Evolutionary conservation across 1,284 basidiomycete species (phyloP), one percentile per base, ranked within the genome.

Genomic region (Golubevia pallescens): DNA sequence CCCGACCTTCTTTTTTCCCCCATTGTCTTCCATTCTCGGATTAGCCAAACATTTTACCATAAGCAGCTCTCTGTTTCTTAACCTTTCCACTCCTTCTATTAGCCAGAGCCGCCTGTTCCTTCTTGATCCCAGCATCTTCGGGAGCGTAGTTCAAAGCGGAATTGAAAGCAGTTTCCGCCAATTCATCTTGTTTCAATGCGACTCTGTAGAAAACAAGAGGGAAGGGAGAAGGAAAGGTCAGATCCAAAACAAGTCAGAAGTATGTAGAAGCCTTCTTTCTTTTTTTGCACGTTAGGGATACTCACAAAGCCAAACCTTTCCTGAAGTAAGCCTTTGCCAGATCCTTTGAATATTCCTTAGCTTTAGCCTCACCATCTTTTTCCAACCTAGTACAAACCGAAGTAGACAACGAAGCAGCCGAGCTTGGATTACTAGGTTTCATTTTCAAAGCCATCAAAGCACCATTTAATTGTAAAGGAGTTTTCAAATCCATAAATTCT

Each of bases 21-120:
- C n/a, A n/a, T n/a, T n/a, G 8, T 7, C 8, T 48, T 48, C 42
- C 7, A 8, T 7, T 48, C 7, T 7, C n/a, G 21, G n/a, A 23
- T 69, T 48, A 80, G n/a, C 71, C 68, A 62, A 86, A 86, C 81
- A 85, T 82, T 61, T 86, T 86, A 51, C 68, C 62, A 65, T 82
- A 86, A 4, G 84, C 84, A 3, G 74, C 78, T 38, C 81, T 65
- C 70, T 83, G 72, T 55, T 73, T 76, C 57, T 74, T 70, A n/a
- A 71, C 42, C 56, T 71, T 71, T 24, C 67, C 70, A 63, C 75
- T 70, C 56, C 64, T 71, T 52, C 74, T 63, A 65, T 67, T 66
- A 6, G 55, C 59, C 38, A 83, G n/a, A 13, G 68, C 70, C 4
- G 55, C 58, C 53, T 71, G 62, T 61, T 85, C 84, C 58, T 73